These are phyloP conservation scores for Leccinum cinnamomeum DNA, from an alignment of 1,284 basidiomycete species.

Conservation along the genomic window DNA sequence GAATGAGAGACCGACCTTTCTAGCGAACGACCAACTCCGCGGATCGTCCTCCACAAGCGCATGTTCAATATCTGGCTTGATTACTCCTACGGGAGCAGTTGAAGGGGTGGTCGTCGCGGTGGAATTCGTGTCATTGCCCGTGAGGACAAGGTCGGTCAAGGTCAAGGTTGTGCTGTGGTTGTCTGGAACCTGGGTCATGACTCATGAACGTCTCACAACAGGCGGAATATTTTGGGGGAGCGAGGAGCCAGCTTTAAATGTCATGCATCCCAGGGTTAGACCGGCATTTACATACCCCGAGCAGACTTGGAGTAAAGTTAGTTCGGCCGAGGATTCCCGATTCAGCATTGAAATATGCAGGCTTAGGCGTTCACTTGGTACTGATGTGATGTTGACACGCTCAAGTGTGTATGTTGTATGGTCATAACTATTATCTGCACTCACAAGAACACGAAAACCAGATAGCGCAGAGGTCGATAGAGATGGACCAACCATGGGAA, in stretches of 20 bases:
- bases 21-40: slow-evolving; percentile 62
- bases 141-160: neutral
- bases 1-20: slow-evolving; percentile 52
- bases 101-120: neutral
- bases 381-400: neutral
- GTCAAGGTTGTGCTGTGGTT: slow-evolving; percentile 1
- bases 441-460: neutral
- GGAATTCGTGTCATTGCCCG: neutral
- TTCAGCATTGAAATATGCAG: neutral
- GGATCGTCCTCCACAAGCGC: slow-evolving; percentile 74
- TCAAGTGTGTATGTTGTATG: neutral
- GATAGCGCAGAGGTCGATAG: neutral
- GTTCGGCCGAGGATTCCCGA: slow-evolving; percentile 15
- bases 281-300: neutral
- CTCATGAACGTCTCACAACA: slow-evolving; percentile 3
- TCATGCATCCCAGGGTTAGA: neutral
- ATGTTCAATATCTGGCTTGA: slow-evolving; percentile 61
- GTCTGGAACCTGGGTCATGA: slow-evolving; percentile 13
- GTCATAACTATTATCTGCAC: neutral
- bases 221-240: neutral
- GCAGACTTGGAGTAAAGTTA: neutral
- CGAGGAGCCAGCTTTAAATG: slow-evolving; percentile 10
- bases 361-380: neutral
- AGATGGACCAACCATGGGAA: neutral
- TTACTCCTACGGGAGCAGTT: neutral